Percentiles rank a stretch among this genome's conserved stretches.
Evolutionary conservation across 139 green algal genomes (phyloP).

Genomic region (Dunaliella primolecta): DNA sequence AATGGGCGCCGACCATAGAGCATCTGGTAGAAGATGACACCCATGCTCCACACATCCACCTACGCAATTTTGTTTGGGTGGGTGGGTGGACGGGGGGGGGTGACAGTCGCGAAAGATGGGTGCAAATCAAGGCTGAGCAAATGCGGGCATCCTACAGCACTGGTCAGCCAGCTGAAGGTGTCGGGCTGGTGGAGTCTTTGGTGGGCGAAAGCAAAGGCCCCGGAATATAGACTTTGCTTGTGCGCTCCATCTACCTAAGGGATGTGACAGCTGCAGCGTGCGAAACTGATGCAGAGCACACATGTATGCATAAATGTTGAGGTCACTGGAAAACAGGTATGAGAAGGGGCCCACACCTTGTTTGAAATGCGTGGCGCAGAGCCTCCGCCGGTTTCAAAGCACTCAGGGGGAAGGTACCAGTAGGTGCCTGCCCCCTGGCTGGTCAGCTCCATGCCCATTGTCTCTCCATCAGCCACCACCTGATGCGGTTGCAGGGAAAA

Average conservation of each 20-base stretch:
- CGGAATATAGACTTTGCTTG: too few relatives aligned
- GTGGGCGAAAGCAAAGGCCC: too few relatives aligned
- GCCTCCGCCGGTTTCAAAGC: constrained; percentile 60
- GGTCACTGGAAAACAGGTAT: background rate
- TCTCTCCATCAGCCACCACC: constrained; percentile 75
- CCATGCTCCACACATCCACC: constrained; percentile 89
- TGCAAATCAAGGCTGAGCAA: background rate
- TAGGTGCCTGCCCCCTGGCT: constrained; percentile 93
- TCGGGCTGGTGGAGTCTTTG: too few relatives aligned
- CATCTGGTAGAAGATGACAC: constrained; percentile 95
- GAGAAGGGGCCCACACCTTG: constrained; percentile 58
- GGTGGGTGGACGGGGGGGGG: too few relatives aligned
- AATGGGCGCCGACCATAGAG: constrained; percentile 90
- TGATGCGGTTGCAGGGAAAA: constrained; percentile 8
- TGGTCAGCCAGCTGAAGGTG: too few relatives aligned
- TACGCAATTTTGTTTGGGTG: too few relatives aligned
- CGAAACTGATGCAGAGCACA: too few relatives aligned
- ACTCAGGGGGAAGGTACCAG: constrained; percentile 82
- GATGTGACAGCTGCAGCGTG: too few relatives aligned
- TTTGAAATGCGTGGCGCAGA: constrained; percentile 68
- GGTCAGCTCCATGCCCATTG: constrained; percentile 88
- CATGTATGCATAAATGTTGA: too few relatives aligned
- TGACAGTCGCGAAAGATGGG: background rate
- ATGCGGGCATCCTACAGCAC: too few relatives aligned
- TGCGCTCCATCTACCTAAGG: too few relatives aligned